Conservation (phyloP, 192 early-diverging fungal genomes). For the Entomortierella beljakovae region DNA sequence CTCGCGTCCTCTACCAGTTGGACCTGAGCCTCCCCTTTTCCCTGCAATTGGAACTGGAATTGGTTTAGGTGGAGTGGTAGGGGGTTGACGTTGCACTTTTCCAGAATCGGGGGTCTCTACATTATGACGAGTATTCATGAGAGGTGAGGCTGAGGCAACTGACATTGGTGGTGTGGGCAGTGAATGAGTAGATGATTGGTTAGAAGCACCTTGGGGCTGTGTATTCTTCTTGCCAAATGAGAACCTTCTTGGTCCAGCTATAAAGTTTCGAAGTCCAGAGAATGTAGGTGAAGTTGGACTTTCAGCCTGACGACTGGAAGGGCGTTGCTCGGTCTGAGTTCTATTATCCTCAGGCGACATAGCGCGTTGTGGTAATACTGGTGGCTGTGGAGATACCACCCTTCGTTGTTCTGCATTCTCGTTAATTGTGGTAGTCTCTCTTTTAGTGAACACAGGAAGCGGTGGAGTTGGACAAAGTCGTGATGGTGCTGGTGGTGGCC, state of each 20-base stretch:
- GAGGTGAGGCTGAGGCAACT: conserved; percentile 11
- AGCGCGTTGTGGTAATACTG: conserved; percentile 2
- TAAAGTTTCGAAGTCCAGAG: conserved; percentile 28
- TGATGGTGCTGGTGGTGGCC: neutral
- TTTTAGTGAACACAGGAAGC: conserved; percentile 14
- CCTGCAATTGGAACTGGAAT: conserved; percentile 30
- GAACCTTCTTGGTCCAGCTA: conserved; percentile 25
- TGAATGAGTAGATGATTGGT: conserved; percentile 1
- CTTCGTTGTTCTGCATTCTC: conserved; percentile 16
- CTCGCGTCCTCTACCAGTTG: conserved; percentile 18
- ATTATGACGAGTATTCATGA: neutral
- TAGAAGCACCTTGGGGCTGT: too few species aligned
- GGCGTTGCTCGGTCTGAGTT: conserved; percentile 6
- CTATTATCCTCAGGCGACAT: conserved; percentile 22
- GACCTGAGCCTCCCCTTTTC: conserved; percentile 10
- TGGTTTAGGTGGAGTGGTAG: conserved; percentile 16
- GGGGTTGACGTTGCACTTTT: conserved; percentile 18
- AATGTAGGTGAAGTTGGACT: conserved; percentile 29
- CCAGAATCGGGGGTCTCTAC: conserved; percentile 25
- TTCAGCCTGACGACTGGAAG: conserved; percentile 38
- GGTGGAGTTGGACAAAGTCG: conserved; percentile 33
- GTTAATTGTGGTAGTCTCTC: conserved; percentile 17
- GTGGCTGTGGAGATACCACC: conserved; percentile 1
- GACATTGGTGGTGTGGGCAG: conserved; percentile 45
- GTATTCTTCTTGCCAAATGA: conserved; percentile 36